Evolutionary conservation across 2,329 filamentous ascomycete species (phyloP).

Genomic region (Verticillium isaacii): DNA sequence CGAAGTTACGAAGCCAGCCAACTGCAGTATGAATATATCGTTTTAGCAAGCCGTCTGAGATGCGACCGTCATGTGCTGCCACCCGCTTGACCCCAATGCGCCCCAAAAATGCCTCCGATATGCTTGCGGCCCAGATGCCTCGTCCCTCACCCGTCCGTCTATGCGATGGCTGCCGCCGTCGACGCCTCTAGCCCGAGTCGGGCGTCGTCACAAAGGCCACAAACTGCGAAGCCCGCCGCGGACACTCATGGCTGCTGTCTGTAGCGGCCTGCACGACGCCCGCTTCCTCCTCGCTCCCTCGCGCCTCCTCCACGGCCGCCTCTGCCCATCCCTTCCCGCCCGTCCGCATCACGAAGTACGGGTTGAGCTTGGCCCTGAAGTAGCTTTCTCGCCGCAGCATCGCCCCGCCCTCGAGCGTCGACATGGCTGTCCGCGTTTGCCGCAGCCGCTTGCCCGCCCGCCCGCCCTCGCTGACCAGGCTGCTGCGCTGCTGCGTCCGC

Average conservation of each 20-base stretch:
- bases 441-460: constrained; percentile 47
- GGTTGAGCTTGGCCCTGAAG: constrained; percentile 60
- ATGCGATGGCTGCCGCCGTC: not conserved
- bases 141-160: not conserved
- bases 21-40: not conserved
- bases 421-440: constrained; percentile 69
- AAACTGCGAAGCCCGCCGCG: not conserved
- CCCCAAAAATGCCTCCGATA: not conserved
- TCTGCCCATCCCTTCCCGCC: constrained; percentile 40
- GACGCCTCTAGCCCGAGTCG: not conserved
- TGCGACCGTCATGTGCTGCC: not conserved
- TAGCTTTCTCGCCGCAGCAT: constrained; percentile 69
- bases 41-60: not conserved
- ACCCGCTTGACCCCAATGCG: not conserved
- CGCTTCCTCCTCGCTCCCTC: not conserved
- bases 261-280: not conserved
- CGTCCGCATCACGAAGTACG: constrained; percentile 60
- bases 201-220: not conserved
- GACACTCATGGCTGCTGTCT: not conserved
- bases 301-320: constrained; percentile 9
- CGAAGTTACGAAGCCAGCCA: not conserved
- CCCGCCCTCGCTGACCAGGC: constrained; percentile 56
- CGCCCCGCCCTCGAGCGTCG: constrained; percentile 70
- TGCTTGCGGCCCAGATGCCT: not conserved
- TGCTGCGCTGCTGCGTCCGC: constrained; percentile 53